Percentiles rank a stretch among this genome's conserved stretches.
phyloP scores from a whole-genome alignment of 331 rosid genomes.

The Stylosanthes scabra region DNA sequence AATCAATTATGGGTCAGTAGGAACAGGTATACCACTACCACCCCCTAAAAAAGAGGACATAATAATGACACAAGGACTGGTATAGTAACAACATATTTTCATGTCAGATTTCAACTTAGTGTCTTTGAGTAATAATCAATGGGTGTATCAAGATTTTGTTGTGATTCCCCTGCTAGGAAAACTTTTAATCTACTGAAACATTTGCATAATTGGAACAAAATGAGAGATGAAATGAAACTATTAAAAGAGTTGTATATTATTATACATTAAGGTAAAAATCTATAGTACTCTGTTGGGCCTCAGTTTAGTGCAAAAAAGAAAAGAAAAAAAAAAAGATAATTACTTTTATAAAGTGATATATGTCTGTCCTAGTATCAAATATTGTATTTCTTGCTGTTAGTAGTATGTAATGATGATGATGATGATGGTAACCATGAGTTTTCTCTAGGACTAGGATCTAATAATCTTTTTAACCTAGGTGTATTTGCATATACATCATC shows the following conservation, averaged over 20 bases:
- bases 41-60: background rate
- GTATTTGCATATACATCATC: conserved; percentile 74
- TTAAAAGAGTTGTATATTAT: background rate
- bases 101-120: conserved; percentile 7
- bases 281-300: conserved; percentile 45
- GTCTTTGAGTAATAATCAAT: background rate
- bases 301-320: conserved; percentile 45
- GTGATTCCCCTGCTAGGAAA: conserved; percentile 12
- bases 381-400: conserved; percentile 65
- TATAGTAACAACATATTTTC: conserved; percentile 5
- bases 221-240: background rate
- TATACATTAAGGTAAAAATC: conserved; percentile 27
- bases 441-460: conserved; percentile 47
- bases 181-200: conserved; percentile 6
- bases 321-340: conserved; percentile 23
- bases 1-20: conserved; percentile 1
- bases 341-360: conserved; percentile 37
- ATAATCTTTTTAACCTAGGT: conserved; percentile 58
- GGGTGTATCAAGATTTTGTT: background rate
- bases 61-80: background rate
- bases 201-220: conserved; percentile 13
- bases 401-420: conserved; percentile 66
- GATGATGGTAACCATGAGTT: conserved; percentile 49
- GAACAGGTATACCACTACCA: background rate
- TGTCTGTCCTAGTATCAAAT: conserved; percentile 58